Evolutionary conservation across 805 yeast genomes (phyloP).

Genomic region (Wickerhamomyces queroliae): DNA sequence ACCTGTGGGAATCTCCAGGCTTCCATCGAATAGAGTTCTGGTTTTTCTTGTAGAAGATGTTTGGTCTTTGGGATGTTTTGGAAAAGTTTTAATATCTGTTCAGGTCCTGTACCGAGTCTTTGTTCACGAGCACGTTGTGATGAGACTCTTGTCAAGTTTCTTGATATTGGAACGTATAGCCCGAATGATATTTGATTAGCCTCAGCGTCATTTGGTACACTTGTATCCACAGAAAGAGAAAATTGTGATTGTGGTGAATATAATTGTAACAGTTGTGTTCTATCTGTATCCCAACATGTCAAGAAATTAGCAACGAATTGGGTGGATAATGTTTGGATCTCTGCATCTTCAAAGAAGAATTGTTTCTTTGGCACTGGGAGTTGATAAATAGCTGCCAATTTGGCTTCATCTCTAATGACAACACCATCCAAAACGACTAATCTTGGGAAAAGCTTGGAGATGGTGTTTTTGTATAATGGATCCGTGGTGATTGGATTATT

Average conservation of each 20-base stretch:
- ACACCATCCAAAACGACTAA: conserved; percentile 75
- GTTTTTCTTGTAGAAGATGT: conserved; percentile 61
- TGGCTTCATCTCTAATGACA: conserved; percentile 67
- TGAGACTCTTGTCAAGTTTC: conserved; percentile 66
- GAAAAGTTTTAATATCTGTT: conserved; percentile 56
- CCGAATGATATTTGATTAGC: conserved; percentile 44
- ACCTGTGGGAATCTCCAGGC: conserved; percentile 65
- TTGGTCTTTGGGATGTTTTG: conserved; percentile 69
- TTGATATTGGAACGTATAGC: conserved; percentile 63
- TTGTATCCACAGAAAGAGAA: conserved; percentile 70
- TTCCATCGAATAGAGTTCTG: conserved; percentile 71
- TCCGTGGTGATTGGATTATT: conserved; percentile 68
- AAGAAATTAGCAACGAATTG: conserved; percentile 72
- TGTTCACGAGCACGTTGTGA: conserved; percentile 46
- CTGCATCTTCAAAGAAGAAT: conserved; percentile 77
- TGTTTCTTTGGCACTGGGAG: conserved; percentile 53
- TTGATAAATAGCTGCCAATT: conserved; percentile 41
- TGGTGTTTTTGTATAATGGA: conserved; percentile 48
- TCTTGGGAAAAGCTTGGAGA: conserved; percentile 73
- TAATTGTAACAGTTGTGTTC: conserved; percentile 62
- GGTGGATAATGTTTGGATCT: conserved; percentile 65
- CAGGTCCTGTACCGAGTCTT: conserved; percentile 65
- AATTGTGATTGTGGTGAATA: conserved; percentile 84
- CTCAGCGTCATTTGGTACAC: conserved; percentile 47
- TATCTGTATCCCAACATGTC: conserved; percentile 75